Conservation (phyloP, 306 rosid species). For the Fragaria nilgerrensis region DNA sequence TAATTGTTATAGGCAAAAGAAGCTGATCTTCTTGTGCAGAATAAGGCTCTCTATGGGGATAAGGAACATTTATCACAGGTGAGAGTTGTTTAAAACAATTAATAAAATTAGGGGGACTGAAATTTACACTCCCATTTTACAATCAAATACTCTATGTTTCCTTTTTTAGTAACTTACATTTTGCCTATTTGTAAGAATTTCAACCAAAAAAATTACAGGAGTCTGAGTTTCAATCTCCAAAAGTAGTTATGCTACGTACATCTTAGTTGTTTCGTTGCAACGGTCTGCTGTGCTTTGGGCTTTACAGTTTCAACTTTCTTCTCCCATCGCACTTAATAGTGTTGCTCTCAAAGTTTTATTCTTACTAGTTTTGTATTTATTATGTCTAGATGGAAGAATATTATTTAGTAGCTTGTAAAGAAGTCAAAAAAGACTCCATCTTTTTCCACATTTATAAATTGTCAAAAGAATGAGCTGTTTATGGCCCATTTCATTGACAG, state of each 20-base stretch:
- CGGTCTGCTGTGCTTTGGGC: background rate
- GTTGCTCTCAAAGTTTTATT: background rate
- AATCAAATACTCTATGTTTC: background rate
- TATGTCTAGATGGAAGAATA: background rate
- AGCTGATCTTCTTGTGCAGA: slow-evolving; percentile 85
- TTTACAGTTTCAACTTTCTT: background rate
- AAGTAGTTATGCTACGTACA: background rate
- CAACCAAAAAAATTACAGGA: too few relatives aligned
- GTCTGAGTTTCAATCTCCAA: background rate
- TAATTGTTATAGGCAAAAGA: slow-evolving; percentile 61
- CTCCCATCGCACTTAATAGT: background rate
- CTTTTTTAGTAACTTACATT: background rate
- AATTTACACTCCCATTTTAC: background rate
- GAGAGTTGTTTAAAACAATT: slow-evolving; percentile 13
- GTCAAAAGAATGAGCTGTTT: background rate
- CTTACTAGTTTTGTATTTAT: background rate
- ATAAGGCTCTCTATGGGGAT: slow-evolving; percentile 80
- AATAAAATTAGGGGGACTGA: background rate
- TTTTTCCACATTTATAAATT: background rate
- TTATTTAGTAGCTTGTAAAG: background rate
- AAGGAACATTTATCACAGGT: slow-evolving; percentile 92
- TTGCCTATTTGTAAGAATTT: too few relatives aligned
- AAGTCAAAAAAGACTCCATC: background rate
- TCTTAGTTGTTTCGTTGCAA: background rate
- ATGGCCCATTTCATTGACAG: background rate